Percentiles rank a stretch among this genome's conserved stretches.
Conservation (phyloP, 495 filamentous ascomycete genomes). For the Talaromyces nanjingensis region DNA sequence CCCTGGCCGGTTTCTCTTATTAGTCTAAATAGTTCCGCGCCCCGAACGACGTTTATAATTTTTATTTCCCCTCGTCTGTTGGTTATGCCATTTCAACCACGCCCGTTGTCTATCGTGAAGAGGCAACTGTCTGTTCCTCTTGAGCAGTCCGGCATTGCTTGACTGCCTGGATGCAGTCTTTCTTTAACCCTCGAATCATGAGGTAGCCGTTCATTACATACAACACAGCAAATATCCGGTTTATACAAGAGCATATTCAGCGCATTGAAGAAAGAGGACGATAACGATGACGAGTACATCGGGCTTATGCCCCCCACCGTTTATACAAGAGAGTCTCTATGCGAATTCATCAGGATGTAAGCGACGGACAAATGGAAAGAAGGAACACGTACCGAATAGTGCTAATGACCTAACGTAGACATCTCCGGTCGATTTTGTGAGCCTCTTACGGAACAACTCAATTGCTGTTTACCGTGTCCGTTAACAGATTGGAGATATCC, state of each 20-base stretch:
- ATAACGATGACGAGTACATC: slow-evolving; percentile 10
- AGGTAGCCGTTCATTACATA: slow-evolving; percentile 7
- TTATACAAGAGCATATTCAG: background rate
- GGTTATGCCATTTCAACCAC: background rate
- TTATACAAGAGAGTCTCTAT: slow-evolving; percentile 54
- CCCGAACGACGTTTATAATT: background rate
- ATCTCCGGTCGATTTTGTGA: slow-evolving; percentile 60
- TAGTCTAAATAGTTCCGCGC: background rate
- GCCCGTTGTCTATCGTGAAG: slow-evolving; percentile 9
- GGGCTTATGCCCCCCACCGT: slow-evolving; percentile 57
- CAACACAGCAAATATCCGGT: background rate
- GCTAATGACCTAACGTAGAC: slow-evolving; percentile 41
- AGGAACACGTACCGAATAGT: background rate
- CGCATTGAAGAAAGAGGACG: background rate
- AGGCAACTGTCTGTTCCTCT: background rate
- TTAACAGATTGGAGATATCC: slow-evolving; percentile 77
- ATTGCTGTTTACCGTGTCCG: slow-evolving; percentile 90
- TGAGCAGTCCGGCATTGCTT: background rate
- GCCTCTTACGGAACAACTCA: slow-evolving; percentile 31
- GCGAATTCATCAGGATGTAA: slow-evolving; percentile 59
- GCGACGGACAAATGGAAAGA: background rate
- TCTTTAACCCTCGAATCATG: slow-evolving; percentile 2
- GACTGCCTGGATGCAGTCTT: slow-evolving; percentile 9
- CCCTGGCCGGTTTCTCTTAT: background rate
- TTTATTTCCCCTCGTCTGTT: background rate